phyloP scores from a whole-genome alignment of 1,284 basidiomycete genomes.

The Marasmius oreades region DNA sequence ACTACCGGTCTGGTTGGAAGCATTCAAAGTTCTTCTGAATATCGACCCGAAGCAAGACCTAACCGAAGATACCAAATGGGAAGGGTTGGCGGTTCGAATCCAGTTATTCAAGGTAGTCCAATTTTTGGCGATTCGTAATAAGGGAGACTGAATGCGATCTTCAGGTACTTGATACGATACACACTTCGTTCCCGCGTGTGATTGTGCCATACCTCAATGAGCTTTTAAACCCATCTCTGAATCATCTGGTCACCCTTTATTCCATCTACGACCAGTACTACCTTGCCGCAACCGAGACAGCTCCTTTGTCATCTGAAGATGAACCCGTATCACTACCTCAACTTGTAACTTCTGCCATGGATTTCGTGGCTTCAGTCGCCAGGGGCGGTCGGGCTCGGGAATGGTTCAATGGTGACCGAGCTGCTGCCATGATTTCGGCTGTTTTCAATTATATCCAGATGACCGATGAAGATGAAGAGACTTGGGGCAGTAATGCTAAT shows the following conservation, averaged over 20 bases:
- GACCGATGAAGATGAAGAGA: conserved; percentile 88
- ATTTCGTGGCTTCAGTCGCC: conserved; percentile 69
- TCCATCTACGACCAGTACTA: conserved; percentile 70
- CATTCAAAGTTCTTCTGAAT: conserved; percentile 76
- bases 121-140: background rate
- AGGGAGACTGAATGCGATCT: background rate
- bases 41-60: conserved; percentile 64
- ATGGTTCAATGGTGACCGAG: conserved; percentile 55
- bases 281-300: conserved; percentile 51
- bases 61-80: conserved; percentile 62
- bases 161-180: conserved; percentile 68
- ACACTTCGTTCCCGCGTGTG: conserved; percentile 72
- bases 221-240: conserved; percentile 59
- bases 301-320: conserved; percentile 69
- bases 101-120: conserved; percentile 72
- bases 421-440: conserved; percentile 53
- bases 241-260: conserved; percentile 64
- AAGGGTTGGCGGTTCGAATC: conserved; percentile 70
- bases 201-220: conserved; percentile 58
- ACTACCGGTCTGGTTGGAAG: conserved; percentile 86
- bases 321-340: conserved; percentile 75
- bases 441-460: conserved; percentile 82
- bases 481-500: conserved; percentile 87
- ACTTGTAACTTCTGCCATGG: conserved; percentile 76
- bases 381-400: conserved; percentile 60